Evolutionary conservation across 352 stramenopile species (phyloP), one percentile per base, ranked within the genome.

Genomic region (Elongisporangium senticosum): DNA sequence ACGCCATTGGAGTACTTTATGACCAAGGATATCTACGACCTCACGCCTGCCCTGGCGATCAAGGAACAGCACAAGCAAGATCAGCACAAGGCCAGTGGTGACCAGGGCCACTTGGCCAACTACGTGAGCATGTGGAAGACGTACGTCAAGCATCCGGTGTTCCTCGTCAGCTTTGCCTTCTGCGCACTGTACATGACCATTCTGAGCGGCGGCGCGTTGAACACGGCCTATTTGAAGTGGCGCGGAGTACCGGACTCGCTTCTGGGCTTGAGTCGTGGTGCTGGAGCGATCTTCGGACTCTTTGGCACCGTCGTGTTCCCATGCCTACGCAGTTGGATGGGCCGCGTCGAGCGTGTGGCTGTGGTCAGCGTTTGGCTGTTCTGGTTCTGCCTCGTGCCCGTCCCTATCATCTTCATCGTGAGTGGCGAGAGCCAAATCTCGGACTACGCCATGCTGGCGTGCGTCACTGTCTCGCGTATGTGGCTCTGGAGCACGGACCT

Each of bases 1-100:
- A 89, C 63, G 8, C 81, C 86, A 6, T 64, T 95, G 4, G 86
- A 95, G 56, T 89, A 89, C 62, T 75, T 63, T 43, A 86, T 93
- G 76, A 86, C 74, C 4, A 73, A 69, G 22, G 78, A 90, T 26
- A 77, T 89, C 19, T 92, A 92, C 61, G 63, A 71, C 17, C 66
- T 91, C 19, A 68, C 71, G 4, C 74, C 79, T 0, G 63, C 74
- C 28, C 61, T 91, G 14, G 66, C 69, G 2, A 55, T 75, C 5
- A 77, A 79, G 59, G 52, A 64, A 6, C 10, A 63, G 7, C 11
- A 57, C 0, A 55, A 64, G 17, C 51, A 69, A 5, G 62, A 71
- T 40, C 55, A 69, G 1, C 47, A 67, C 1, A 39, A 56, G 20
- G 17, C 56, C 22, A 21, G n/a, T 19, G 28, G 43, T n/a, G 58